phyloP scores from a whole-genome alignment of 768 basidiomycete species.

The Lyophyllum shimeji region DNA sequence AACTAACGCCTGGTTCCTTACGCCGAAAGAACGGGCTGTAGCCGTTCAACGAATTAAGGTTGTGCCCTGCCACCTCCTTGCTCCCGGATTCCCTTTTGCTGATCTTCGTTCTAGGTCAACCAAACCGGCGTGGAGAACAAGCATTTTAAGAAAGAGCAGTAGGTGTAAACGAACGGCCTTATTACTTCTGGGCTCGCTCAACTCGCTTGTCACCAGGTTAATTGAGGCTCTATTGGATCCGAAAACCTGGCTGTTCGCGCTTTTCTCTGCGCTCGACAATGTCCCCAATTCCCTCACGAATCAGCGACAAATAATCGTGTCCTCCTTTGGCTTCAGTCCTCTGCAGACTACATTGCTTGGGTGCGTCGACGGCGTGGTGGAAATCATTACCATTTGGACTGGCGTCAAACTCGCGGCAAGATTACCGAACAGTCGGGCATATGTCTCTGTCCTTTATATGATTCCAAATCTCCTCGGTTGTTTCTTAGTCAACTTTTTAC shows the following conservation, averaged over 20 bases:
- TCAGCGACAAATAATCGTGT: conserved; percentile 63
- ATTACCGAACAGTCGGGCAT: conserved; percentile 59
- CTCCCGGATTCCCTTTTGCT: background rate
- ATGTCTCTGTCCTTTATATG: conserved; percentile 57
- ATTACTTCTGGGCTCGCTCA: background rate
- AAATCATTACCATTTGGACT: conserved; percentile 69
- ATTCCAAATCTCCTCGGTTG: conserved; percentile 66
- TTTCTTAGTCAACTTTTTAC: conserved; percentile 61
- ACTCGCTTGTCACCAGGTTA: conserved; percentile 40
- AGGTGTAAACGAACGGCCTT: conserved; percentile 23
- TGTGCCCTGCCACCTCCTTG: background rate
- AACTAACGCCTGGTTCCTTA: conserved; percentile 74
- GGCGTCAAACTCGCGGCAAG: conserved; percentile 60
- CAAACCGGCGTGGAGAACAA: conserved; percentile 83
- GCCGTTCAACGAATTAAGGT: conserved; percentile 70
- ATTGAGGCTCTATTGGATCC: conserved; percentile 66
- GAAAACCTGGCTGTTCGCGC: conserved; percentile 77
- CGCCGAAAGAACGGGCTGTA: conserved; percentile 56
- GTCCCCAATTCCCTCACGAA: conserved; percentile 67
- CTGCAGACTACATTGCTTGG: conserved; percentile 70
- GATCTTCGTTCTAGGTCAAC: conserved; percentile 12
- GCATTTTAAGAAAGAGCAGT: conserved; percentile 79
- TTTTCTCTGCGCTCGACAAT: conserved; percentile 61
- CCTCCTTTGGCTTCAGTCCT: conserved; percentile 62
- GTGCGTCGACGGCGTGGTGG: conserved; percentile 64